Evolutionary conservation across 2,329 filamentous ascomycete species (phyloP), one percentile per base, ranked within the genome.

Genomic region (Paracorniculantispora psalliotae): DNA sequence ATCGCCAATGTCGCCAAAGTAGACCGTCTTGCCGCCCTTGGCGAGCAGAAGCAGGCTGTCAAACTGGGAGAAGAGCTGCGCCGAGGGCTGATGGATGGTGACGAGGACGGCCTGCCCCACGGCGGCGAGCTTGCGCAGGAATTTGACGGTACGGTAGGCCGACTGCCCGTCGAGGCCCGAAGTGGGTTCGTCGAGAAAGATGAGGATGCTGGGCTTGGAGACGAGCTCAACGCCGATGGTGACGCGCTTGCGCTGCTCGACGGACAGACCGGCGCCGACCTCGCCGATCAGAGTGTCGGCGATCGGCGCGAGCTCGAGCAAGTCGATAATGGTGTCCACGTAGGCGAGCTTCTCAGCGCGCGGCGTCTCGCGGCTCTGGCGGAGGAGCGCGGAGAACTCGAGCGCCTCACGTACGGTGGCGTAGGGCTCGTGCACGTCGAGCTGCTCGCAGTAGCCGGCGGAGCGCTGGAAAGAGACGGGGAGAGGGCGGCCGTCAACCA

Each of bases 391-490:
- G 53, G 85, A 89, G 68, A 93, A 92, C 59, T 83, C 81, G 4
- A 93, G 77, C 1, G 89, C 88, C 70, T 93, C 90, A 17, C 89
- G 82, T 4, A 92, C 89, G 0, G 90, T 93, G 1, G 86, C 81
- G 0, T 83, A 89, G 1, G 84, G 77, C 59, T 91, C 80, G 67
- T 93, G 90, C 1, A 93, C 79, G 73, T 94, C 90, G 62, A 92
- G 86, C 69, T 94, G 90, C 68, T 92, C 88, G 60, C 88, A 89
- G 66, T 92, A 92, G 33, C 89, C 90, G 0, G 88, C 89, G 64
- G 89, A 90, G 15, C 89, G 83, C 67, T 92, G 89, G 77, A 92
- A 92, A 0, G 87, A 89, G 2, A 84, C 79, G 30, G 90, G 88
- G 5, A 89, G 80, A 12, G 83, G 85, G 9, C 81, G 82, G 1